Conservation (phyloP, 2,329 filamentous ascomycete genomes). For the Colletotrichum tanaceti region DNA sequence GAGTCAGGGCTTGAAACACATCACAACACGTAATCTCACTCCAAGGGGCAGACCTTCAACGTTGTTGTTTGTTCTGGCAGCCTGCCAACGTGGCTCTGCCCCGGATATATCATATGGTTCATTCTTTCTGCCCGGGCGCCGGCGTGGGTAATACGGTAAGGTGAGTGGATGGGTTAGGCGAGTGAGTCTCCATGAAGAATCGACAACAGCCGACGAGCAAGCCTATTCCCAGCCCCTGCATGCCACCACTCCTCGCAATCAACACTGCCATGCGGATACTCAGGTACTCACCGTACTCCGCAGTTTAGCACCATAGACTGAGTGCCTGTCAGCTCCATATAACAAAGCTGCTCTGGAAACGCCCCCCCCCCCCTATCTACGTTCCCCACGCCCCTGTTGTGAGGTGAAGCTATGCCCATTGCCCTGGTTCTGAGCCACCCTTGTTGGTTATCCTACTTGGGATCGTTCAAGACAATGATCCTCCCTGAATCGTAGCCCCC, state of each 20-base stretch:
- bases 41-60: slow-evolving; percentile 9
- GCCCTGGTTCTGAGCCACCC: slow-evolving; percentile 11
- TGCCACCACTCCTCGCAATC: neutral
- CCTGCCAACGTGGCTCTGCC: neutral
- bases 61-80: too few relatives aligned
- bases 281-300: too few relatives aligned
- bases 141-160: too few relatives aligned
- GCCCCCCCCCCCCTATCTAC: neutral
- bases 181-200: neutral
- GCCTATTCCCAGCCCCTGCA: slow-evolving; percentile 34
- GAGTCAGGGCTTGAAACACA: slow-evolving; percentile 25
- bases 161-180: neutral
- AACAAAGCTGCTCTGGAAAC: neutral
- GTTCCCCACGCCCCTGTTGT: neutral
- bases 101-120: too few relatives aligned
- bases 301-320: neutral
- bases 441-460: neutral
- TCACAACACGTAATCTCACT: neutral
- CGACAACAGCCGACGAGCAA: slow-evolving; percentile 22
- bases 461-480: neutral
- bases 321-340: slow-evolving; percentile 3
- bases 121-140: neutral
- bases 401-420: slow-evolving; percentile 13
- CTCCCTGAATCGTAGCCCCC: slow-evolving; percentile 11
- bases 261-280: neutral